A percentile compares a stretch with the other conserved stretches of the same genome.
Evolutionary conservation across 306 rosid species (phyloP).

Genomic region (Begonia peltatifolia): DNA sequence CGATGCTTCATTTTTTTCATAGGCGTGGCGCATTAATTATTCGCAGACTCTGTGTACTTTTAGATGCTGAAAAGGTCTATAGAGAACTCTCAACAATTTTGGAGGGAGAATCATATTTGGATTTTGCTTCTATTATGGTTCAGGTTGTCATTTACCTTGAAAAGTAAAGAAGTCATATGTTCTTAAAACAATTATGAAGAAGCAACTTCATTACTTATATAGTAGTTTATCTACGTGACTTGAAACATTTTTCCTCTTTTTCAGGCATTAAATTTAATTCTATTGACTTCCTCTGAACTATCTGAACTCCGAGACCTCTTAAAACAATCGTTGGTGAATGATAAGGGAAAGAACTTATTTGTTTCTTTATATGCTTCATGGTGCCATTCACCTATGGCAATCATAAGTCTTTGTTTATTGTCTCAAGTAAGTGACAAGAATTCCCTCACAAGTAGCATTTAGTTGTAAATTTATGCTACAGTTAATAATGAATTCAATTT

Average conservation of each 20-base stretch:
- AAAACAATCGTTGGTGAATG: slow-evolving; percentile 59
- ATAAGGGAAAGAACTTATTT: slow-evolving; percentile 71
- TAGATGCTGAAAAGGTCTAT: slow-evolving; percentile 89
- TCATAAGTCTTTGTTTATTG: slow-evolving; percentile 88
- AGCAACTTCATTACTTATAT: too few relatives aligned
- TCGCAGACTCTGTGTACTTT: slow-evolving; percentile 87
- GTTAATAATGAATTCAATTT: too few relatives aligned
- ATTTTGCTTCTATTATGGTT: slow-evolving; percentile 90
- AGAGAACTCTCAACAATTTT: slow-evolving; percentile 77
- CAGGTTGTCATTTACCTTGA: slow-evolving; percentile 47
- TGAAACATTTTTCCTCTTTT: slow-evolving; percentile 1
- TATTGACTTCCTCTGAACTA: slow-evolving; percentile 83
- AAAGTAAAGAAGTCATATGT: slow-evolving; percentile 1
- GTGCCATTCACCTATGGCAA: slow-evolving; percentile 99
- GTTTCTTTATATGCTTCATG: slow-evolving; percentile 94
- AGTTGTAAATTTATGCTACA: too few relatives aligned
- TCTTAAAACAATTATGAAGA: background rate
- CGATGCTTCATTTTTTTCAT: slow-evolving; percentile 7
- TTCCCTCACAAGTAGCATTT: background rate
- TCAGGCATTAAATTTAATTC: slow-evolving; percentile 95
- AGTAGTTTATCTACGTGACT: too few relatives aligned
- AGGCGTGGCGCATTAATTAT: slow-evolving; percentile 98
- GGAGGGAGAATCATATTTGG: slow-evolving; percentile 77
- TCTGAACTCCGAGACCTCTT: slow-evolving; percentile 74
- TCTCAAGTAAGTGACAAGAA: slow-evolving; percentile 44